Base-by-base conservation (phyloP, 2,329 filamentous ascomycete species). In the Celoporthe dispersa region DNA sequence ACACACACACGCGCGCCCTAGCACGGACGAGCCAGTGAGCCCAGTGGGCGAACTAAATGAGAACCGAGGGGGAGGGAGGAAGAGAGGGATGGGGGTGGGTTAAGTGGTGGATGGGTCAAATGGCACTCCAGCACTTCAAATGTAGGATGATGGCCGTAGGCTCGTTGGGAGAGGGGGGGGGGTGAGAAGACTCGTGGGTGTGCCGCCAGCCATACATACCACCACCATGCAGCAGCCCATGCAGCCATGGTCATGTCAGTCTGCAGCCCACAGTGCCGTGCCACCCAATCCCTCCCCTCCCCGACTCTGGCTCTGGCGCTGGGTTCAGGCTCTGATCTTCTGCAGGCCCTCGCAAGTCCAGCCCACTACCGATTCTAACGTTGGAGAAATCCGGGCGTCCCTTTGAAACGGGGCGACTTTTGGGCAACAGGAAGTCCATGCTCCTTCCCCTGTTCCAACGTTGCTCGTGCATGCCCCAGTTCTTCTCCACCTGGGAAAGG, bases 371-470 rank as follows among this genome's bases (percentile, higher is more conserved):
- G 28, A 16, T 31, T 28, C 28, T 16, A 28, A 57, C 28, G 53
- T 57, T 57, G 53, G 28, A 57, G 53, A 57, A 16, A 48, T 9
- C 14, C 53, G 25, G 28, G 53, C 22, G 53, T 31, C 53, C 53
- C 11, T 57, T 55, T 57, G 53, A 57, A 57, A 57, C 53, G 25
- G 53, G 51, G n/a, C 5, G 53, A 19, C 53, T 57, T 57, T 19
- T 57, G 53, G 53, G 28, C 35, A 35, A n/a, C 59, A 25, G 12
- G 59, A 61, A 35, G 59, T 61, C 59, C 31, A 61, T 61, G 59
- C 59, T 33, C 57, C 33, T 33, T 60, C 59, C 16, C 59, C 59
- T 61, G 59, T 31, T 57, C 53, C 53, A 57, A 57, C 59, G 33
- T 37, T 37, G 19, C 33, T 37, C 59, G 19, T 39, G 33, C 59